Base-by-base conservation (phyloP, 2,329 filamentous ascomycete species). In the Colletotrichum somersetense region DNA sequence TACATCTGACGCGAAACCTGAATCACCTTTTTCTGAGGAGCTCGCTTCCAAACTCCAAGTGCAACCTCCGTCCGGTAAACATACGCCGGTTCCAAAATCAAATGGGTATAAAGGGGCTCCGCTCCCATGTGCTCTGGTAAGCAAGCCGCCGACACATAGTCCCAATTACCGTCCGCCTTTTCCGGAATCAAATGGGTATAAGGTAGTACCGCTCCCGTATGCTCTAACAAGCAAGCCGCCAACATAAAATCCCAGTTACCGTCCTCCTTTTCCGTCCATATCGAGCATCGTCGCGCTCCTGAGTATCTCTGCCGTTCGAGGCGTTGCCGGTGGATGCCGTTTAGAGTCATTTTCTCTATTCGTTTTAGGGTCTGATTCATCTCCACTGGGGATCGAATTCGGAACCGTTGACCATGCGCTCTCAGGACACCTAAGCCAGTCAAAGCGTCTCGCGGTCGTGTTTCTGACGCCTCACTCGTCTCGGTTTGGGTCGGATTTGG, bases 101-200 rank as follows among this genome's bases (percentile, higher is more conserved):
- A 71, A 71, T 67, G 68, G 68, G 68, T 71, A 71, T 71, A 67
- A 57, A 57, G 64, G 12, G 38, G 64, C 48, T 35, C 56, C 64
- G 50, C 42, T 46, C 42, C 63, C 68, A 50, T 38, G 42, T 55
- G 67, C 64, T 71, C 64, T 62, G 10, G n/a, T 44, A 44, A 71
- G 26, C 61, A 71, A 71, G 67, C 40, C 56, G 53, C 8, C 14
- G 46, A 38, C 57, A 14, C 67, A 59, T 55, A n/a, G 23, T 56
- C 40, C 56, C 67, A 12, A n/a, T 62, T 20, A 26, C 62, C 56
- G 33, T 56, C 52, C 23, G 14, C 42, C n/a, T 33, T 8, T 52
- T 23, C 48, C 23, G 48, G 26, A 30, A 30, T 30, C 26, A 30
- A 30, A 30, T 30, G 30, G 30, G 30, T 30, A 30, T 30, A 30